Base-by-base conservation (phyloP, 306 rosid species). In the Prunus mira region DNA sequence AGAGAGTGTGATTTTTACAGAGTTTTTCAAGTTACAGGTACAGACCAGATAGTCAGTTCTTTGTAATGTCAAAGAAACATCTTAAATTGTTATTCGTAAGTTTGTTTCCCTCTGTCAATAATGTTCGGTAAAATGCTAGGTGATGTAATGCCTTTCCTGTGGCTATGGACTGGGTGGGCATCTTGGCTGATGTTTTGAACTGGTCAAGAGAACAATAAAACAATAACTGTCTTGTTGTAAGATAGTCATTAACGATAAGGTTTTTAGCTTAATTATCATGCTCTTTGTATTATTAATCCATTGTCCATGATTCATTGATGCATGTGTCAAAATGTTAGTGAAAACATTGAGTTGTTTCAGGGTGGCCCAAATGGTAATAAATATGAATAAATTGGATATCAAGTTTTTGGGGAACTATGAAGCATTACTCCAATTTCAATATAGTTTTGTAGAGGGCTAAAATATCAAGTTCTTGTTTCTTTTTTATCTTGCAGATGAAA, bases 401-500 rank as follows among this genome's bases (percentile, higher is more conserved):
- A 9, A 56, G 41, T 56, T 43, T 14, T 14, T 2, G 20, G 66
- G n/a, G 3, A 9, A 28, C 22, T 41, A 57, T 58, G 32, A 27
- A 54, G 54, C 51, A 4, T 25, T 49, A 19, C 15, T 72, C 47
- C 22, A 17, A 20, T 46, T 63, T 60, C 55, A 20, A 10, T 32
- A 3, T 24, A 6, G 47, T 64, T 22, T 57, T 11, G 38, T 27
- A 20, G 34, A 15, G 54, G 56, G 25, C 20, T 61, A 57, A 64
- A 45, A 12, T 49, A 57, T 50, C 25, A 64, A 7, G 19, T 46
- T 57, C 24, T 54, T 74, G 22, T 70, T 67, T 74, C 66, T 65
- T 82, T 79, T 67, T 71, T 52, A 6, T n/a, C 60, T 81, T 80
- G 66, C 89, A 89, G 98, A 91, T 87, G 74, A 55, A 82, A 76